Percentiles rank a stretch among this genome's conserved stretches.
These are phyloP conservation scores for Erysimum cheiranthoides DNA, from an alignment of 345 rosid species.

Conservation along the genomic window DNA sequence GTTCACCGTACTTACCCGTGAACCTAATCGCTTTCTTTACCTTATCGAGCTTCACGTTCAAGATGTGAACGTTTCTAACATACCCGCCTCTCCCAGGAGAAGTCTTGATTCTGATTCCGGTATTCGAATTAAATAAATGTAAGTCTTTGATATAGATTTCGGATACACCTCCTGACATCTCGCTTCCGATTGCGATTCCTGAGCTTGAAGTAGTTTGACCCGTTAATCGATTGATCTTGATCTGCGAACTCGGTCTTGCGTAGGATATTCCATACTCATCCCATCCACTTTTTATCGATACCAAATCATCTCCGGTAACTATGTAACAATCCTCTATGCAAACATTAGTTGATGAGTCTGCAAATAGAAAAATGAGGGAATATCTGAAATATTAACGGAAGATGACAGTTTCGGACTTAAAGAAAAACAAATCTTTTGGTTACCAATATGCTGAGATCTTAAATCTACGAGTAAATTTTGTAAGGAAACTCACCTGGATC, in stretches of 20 bases:
- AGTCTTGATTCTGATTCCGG: constrained; percentile 82
- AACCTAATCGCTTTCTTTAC: constrained; percentile 75
- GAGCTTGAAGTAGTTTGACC: constrained; percentile 78
- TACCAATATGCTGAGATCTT: background rate
- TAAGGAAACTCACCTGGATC: constrained; percentile 79
- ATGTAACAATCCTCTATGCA: constrained; percentile 92
- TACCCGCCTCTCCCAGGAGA: constrained; percentile 95
- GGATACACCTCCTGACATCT: constrained; percentile 98
- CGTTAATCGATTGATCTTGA: constrained; percentile 64
- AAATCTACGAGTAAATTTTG: background rate
- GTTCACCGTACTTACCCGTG: constrained; percentile 77
- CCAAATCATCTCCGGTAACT: constrained; percentile 90
- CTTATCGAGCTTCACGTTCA: constrained; percentile 63
- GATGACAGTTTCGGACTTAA: background rate
- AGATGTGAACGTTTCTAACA: constrained; percentile 71
- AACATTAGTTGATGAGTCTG: constrained; percentile 88
- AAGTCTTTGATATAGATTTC: constrained; percentile 74
- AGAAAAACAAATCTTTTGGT: too few relatives aligned
- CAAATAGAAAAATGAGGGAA: constrained; percentile 21
- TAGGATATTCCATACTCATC: constrained; percentile 90
- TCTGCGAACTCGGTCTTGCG: constrained; percentile 79
- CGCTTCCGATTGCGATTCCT: constrained; percentile 93
- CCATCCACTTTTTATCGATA: constrained; percentile 97
- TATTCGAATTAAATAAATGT: constrained; percentile 60
- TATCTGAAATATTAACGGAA: background rate